Base-by-base conservation (phyloP, 2,329 filamentous ascomycete species). In the Penicillium sp. region DNA sequence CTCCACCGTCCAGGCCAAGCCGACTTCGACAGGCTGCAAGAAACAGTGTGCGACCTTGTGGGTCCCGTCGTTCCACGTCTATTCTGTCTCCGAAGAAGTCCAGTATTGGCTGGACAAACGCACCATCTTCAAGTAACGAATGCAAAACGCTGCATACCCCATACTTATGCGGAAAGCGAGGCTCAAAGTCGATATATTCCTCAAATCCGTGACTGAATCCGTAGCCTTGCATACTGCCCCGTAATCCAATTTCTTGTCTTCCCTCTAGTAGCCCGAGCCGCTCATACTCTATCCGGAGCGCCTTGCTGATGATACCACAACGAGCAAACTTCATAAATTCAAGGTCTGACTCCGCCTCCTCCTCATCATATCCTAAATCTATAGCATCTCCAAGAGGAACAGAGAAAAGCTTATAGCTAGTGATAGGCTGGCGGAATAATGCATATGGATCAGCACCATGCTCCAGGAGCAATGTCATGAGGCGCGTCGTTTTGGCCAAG, bases 41-140 rank as follows among this genome's bases (percentile, higher is more conserved):
- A 11, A 58, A 58, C 14, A 52, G 22, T 10, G 55, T 58, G 22
- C 55, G 55, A 6, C 55, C 55, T 33, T 58, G 48, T 16, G 55
- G 55, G 42, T 58, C 55, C 10, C 55, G 55, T n/a, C 55, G 55
- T n/a, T 58, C 55, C 13, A 58, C 28, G 33, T 58, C 48, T 33
- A 37, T 4, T 16, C 42, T 40, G 55, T 57, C 22, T 51, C 55
- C 55, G 11, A 57, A 35, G 28, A 57, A 57, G 43, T 57, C 45
- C 14, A 57, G 33, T 26, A 57, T 51, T 1, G 55, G 55, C 22
- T 51, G 26, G 11, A 51, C 25, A 30, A 48, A 48, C 22, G 14
- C 26, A 16, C 45, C 45, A 48, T 30, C 45, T 30, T 48, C 45
- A 30, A 57, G 46, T 33, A 57, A 42, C 42, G 55, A 51, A n/a